These are phyloP conservation scores for Aspergillus costaricaensis DNA, from an alignment of 2,329 filamentous ascomycete genomes.

Conservation along the genomic window DNA sequence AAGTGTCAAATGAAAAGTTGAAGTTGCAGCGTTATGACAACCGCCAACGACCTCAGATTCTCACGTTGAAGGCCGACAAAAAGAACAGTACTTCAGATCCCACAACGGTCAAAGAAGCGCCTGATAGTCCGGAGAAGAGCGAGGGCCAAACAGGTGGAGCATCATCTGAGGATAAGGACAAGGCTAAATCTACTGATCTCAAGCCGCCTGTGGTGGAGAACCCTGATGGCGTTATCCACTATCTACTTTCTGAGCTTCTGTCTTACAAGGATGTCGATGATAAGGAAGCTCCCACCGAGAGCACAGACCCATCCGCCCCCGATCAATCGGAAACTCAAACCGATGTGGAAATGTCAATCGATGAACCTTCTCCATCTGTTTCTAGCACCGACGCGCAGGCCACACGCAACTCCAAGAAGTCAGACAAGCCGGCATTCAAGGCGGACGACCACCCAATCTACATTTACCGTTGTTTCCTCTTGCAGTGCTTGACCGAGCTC, in stretches of 20 bases:
- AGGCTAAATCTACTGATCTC: slow-evolving; percentile 64
- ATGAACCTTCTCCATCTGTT: slow-evolving; percentile 38
- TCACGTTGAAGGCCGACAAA: slow-evolving; percentile 56
- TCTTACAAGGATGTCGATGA: slow-evolving; percentile 93
- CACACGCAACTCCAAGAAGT: slow-evolving; percentile 58
- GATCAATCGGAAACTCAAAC: slow-evolving; percentile 38
- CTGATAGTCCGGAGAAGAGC: slow-evolving; percentile 33
- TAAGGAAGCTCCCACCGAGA: slow-evolving; percentile 59
- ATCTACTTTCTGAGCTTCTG: slow-evolving; percentile 86
- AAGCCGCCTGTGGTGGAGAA: slow-evolving; percentile 88
- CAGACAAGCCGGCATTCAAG: slow-evolving; percentile 76
- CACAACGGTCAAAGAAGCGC: slow-evolving; percentile 26
- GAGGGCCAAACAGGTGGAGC: slow-evolving; percentile 27
- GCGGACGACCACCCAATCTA: slow-evolving; percentile 92
- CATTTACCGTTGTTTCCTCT: slow-evolving; percentile 90
- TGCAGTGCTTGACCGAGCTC: slow-evolving; percentile 89
- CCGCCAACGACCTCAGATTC: slow-evolving; percentile 54
- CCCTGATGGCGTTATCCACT: slow-evolving; percentile 92
- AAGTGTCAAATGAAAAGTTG: slow-evolving; percentile 81
- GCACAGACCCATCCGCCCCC: slow-evolving; percentile 29
- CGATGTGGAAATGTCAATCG: slow-evolving; percentile 55
- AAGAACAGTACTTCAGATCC: slow-evolving; percentile 27
- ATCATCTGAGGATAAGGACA: slow-evolving; percentile 33
- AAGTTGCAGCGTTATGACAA: slow-evolving; percentile 68
- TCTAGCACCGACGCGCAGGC: slow-evolving; percentile 33